Evolutionary conservation across 2,329 filamentous ascomycete genomes (phyloP).

Genomic region (Trichoderma simmonsii): DNA sequence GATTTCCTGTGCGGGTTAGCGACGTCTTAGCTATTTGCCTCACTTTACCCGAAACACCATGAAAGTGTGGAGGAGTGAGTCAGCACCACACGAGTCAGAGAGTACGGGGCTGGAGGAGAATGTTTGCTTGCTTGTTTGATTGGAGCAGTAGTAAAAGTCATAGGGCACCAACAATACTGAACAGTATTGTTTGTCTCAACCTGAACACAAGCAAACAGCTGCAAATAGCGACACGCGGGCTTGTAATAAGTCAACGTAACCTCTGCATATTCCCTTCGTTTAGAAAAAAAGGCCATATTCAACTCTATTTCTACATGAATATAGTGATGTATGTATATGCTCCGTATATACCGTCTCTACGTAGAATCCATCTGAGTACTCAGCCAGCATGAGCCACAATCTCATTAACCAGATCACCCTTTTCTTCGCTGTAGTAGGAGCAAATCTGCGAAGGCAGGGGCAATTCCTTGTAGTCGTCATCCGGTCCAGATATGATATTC

Average conservation of each 20-base stretch:
- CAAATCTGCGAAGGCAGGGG: constrained; percentile 88
- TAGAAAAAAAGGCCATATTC: constrained; percentile 9
- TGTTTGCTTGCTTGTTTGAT: background rate
- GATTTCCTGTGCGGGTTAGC: background rate
- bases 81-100: background rate
- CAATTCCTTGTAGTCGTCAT: constrained; percentile 83
- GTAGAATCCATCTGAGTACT: constrained; percentile 3
- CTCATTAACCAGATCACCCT: constrained; percentile 80
- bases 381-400: constrained; percentile 93
- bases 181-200: background rate
- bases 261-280: background rate
- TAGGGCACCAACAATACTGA: background rate
- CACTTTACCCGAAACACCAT: background rate
- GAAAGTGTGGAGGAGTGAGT: background rate
- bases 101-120: background rate
- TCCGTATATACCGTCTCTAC: constrained; percentile 4
- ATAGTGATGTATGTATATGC: constrained; percentile 4
- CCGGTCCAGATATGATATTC: constrained; percentile 67
- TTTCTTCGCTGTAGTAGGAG: constrained; percentile 64
- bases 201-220: background rate
- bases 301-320: constrained; percentile 10
- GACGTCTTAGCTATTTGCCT: background rate
- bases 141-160: background rate
- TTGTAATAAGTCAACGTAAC: background rate
- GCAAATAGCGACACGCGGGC: background rate